Percentiles rank a stretch among this genome's conserved stretches.
These are phyloP conservation scores for Monosporascus sp. DNA, from an alignment of 2,329 filamentous ascomycete species.

Conservation along the genomic window DNA sequence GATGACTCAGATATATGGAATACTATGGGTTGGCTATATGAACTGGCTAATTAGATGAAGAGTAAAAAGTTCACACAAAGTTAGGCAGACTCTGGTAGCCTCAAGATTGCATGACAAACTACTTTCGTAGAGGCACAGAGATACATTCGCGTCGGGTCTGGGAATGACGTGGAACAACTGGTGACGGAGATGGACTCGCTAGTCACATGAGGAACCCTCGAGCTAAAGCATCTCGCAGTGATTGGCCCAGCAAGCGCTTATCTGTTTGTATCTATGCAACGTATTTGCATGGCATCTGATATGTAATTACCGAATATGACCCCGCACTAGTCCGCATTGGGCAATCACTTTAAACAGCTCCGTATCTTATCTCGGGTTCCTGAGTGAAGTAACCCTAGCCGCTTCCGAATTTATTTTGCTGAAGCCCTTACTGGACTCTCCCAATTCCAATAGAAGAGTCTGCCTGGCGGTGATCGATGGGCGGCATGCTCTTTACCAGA, in stretches of 20 bases:
- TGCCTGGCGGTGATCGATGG: conserved; percentile 10
- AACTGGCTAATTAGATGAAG: background rate
- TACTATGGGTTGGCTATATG: background rate
- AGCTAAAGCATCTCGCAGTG: background rate
- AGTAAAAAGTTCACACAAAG: background rate
- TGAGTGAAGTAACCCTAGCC: no score
- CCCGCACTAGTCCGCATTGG: no score
- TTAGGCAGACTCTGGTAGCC: conserved; percentile 2
- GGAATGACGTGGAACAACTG: background rate
- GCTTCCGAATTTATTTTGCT: no score
- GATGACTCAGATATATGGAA: conserved; percentile 1
- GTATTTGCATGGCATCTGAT: no score
- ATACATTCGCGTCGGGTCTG: background rate
- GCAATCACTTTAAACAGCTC: no score
- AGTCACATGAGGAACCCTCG: background rate
- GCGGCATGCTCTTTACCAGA: conserved; percentile 21
- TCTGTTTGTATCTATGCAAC: background rate
- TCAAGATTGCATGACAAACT: background rate
- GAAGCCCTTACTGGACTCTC: background rate
- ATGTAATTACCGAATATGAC: no score
- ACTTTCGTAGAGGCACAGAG: no score
- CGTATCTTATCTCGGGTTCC: no score
- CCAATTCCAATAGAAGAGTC: background rate
- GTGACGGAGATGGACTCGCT: background rate
- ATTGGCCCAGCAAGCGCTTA: background rate